A percentile compares a stretch with the other conserved stretches of the same genome.
phyloP scores from a whole-genome alignment of 495 filamentous ascomycete species.

The Parmelia sp. region DNA sequence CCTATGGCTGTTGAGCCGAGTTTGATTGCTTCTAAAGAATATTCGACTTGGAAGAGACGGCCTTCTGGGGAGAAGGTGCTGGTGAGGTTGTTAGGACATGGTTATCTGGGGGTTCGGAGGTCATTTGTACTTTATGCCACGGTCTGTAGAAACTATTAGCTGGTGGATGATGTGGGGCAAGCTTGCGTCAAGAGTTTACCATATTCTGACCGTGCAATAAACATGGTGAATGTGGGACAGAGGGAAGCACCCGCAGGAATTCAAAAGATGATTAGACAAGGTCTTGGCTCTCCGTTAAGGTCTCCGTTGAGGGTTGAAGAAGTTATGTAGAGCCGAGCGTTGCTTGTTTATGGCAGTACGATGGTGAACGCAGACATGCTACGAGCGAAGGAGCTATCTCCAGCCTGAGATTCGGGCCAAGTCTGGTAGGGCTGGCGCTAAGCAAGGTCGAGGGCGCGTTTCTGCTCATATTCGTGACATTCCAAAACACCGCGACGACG shows the following conservation, averaged over 20 bases:
- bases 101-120: not conserved
- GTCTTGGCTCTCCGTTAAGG: not conserved
- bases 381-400: not conserved
- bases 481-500: conserved; percentile 3
- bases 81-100: conserved; percentile 20
- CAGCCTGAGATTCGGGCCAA: conserved; percentile 9
- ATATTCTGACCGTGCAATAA: conserved; percentile 99
- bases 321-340: not conserved
- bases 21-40: conserved; percentile 99
- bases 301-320: not conserved
- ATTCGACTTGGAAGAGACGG: conserved; percentile 99
- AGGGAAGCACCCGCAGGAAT: not conserved
- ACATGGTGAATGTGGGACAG: conserved; percentile 59
- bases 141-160: conserved; percentile 55
- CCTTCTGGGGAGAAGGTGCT: conserved; percentile 99
- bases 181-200: conserved; percentile 50
- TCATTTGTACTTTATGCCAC: conserved; percentile 86
- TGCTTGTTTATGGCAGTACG: not conserved
- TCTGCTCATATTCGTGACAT: not conserved
- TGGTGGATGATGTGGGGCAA: conserved; percentile 27
- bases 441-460: conserved; percentile 9
- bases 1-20: conserved; percentile 97
- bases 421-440: conserved; percentile 13
- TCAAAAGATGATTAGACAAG: not conserved
- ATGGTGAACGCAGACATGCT: conserved; percentile 16